phyloP scores from a whole-genome alignment of 805 yeast species.

The Nakazawaea molendinolei region DNA sequence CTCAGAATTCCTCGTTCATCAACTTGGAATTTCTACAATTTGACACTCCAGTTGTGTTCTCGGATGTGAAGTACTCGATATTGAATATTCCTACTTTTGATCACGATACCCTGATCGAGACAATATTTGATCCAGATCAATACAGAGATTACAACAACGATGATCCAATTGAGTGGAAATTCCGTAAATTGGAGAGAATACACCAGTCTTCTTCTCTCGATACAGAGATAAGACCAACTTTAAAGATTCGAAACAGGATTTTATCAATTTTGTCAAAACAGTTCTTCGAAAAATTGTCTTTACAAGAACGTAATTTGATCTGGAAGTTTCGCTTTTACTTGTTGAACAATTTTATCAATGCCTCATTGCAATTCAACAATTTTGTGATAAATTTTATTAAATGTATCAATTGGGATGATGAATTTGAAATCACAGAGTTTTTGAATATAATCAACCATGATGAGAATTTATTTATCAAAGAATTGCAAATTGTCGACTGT shows the following conservation, averaged over 20 bases:
- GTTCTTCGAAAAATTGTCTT: slow-evolving; percentile 74
- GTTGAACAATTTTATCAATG: slow-evolving; percentile 40
- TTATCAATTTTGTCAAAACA: slow-evolving; percentile 66
- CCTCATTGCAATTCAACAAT: slow-evolving; percentile 26
- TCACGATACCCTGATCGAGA: slow-evolving; percentile 15
- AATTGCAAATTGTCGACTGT: slow-evolving; percentile 29
- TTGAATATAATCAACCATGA: slow-evolving; percentile 29
- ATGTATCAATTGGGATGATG: slow-evolving; percentile 84
- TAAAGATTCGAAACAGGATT: slow-evolving; percentile 71
- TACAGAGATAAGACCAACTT: slow-evolving; percentile 82
- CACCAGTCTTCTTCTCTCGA: slow-evolving; percentile 74
- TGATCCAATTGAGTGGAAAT: slow-evolving; percentile 87
- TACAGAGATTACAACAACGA: slow-evolving; percentile 30
- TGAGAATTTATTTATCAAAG: slow-evolving; percentile 23
- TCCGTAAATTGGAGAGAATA: slow-evolving; percentile 75
- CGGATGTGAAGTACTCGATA: slow-evolving; percentile 43
- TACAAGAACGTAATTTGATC: slow-evolving; percentile 76
- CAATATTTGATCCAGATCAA: slow-evolving; percentile 66
- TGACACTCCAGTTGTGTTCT: slow-evolving; percentile 66
- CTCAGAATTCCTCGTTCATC: slow-evolving; percentile 44
- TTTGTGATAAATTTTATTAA: slow-evolving; percentile 62
- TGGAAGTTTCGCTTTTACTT: slow-evolving; percentile 89
- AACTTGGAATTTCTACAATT: slow-evolving; percentile 26
- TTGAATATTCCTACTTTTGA: slow-evolving; percentile 19
- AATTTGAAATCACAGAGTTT: slow-evolving; percentile 72